Evolutionary conservation across 371 early-diverging fungal species (phyloP), one percentile per base, ranked within the genome.

Genomic region (Dinochytrium kinnereticum): DNA sequence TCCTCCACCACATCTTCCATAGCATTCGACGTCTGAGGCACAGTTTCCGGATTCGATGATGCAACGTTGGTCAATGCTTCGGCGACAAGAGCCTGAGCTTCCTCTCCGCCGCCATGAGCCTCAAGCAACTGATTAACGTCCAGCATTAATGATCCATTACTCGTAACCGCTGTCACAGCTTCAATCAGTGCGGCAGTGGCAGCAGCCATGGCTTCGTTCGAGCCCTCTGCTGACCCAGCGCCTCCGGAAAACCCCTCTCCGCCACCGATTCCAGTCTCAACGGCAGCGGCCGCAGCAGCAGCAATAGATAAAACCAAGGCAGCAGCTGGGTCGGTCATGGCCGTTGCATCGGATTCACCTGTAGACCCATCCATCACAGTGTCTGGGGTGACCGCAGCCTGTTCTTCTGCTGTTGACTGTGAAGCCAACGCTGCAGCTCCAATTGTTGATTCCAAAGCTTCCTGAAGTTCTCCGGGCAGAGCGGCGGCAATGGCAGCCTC

Each of bases 301-400:
- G 30, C 57, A 7, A 55, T 10, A 10, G 57, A 55, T 7, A 55
- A 26, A 30, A 55, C 57, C 57, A 55, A 30, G 26, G 57, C 57
- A 19, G 57, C 7, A 10, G 57, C 57, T 17, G 57, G 57, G 57
- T 55, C 57, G 30, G 7, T 26, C 21, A 55, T 55, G 10, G 26
- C 57, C 10, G 57, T 26, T 19, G 57, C 57, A 26, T 10, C 57
- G 57, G 57, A n/a, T 33, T n/a, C 73, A 36, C 38, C 70, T 70
- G 71, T 28, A 31, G 73, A 17, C 33, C 64, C 24, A 13, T 49
- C 49, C 13, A n/a, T 13, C 21, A n/a, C 49, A 49, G 49, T n/a
- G n/a, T n/a, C n/a, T n/a, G n/a, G n/a, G n/a, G n/a, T n/a, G n/a
- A n/a, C n/a, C n/a, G n/a, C n/a, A n/a, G n/a, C n/a, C n/a, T n/a